These are phyloP conservation scores for Diplodia scrobiculata DNA, from an alignment of 2,329 filamentous ascomycete genomes.

Conservation along the genomic window DNA sequence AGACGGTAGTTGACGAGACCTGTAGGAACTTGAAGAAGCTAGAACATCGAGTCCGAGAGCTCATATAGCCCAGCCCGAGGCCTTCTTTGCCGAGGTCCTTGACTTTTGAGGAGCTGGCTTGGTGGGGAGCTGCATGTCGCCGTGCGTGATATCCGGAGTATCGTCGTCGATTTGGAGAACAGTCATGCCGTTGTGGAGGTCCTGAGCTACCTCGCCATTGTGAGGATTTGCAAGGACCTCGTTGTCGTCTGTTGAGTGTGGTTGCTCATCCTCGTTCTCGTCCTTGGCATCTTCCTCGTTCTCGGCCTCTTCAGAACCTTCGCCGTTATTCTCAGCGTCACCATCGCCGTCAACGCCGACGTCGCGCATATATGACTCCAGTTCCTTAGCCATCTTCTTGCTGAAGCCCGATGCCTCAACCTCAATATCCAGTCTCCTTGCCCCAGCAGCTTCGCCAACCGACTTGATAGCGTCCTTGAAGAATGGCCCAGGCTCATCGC, in stretches of 20 bases:
- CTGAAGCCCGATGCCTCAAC: slow-evolving; percentile 94
- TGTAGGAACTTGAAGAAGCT: background rate
- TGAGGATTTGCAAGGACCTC: background rate
- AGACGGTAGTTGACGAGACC: too few relatives aligned
- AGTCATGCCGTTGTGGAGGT: slow-evolving; percentile 36
- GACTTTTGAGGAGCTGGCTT: slow-evolving; percentile 6
- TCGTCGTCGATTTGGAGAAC: slow-evolving; percentile 44
- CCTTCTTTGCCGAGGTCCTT: slow-evolving; percentile 26
- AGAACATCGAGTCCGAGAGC: background rate
- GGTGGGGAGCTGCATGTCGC: background rate
- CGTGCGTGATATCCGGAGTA: slow-evolving; percentile 32
- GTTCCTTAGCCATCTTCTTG: slow-evolving; percentile 92
- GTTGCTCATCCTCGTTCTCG: slow-evolving; percentile 31
- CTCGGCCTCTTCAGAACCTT: slow-evolving; percentile 32
- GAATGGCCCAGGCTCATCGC: slow-evolving; percentile 78
- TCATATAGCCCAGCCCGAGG: slow-evolving; percentile 31
- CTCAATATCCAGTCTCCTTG: slow-evolving; percentile 71
- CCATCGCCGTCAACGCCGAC: slow-evolving; percentile 60
- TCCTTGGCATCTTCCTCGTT: slow-evolving; percentile 26
- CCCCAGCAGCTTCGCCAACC: slow-evolving; percentile 60
- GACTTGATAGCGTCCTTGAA: slow-evolving; percentile 81
- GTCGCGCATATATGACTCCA: slow-evolving; percentile 85
- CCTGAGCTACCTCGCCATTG: background rate
- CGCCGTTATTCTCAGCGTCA: slow-evolving; percentile 34
- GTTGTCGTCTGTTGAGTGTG: slow-evolving; percentile 19